Evolutionary conservation across 2,329 filamentous ascomycete genomes (phyloP), one percentile per base, ranked within the genome.

Genomic region (Arthrobotrys musiformis): DNA sequence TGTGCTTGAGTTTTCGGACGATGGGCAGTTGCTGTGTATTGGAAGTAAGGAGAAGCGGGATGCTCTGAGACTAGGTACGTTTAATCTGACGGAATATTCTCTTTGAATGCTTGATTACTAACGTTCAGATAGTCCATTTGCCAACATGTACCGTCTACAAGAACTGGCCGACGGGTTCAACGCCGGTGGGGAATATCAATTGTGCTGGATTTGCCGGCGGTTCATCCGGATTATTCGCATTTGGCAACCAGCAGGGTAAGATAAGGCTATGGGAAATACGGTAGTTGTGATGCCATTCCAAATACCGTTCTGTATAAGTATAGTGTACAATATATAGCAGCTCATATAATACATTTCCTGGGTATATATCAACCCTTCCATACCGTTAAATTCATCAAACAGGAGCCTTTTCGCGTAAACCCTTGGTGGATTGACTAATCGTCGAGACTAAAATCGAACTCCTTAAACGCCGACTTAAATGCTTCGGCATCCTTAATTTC

Each of bases 121-220:
- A 79, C 66, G 4, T 48, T 54, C 4, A 2, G 46, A 26, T 79
- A 85, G 93, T 94, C 33, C 95, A 99, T 84, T 85, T 99, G 80
- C 94, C 94, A 0, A 94, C 89, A 80, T 97, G 93, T 83, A 97
- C 93, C 0, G 93, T 98, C 19, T 99, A 95, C 86, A 90, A 91
- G 81, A 99, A 99, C 84, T 99, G 95, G 95, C 95, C 95, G 24
- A 99, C 94, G 66, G 89, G 90, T 79, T 90, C 92, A 83, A 99
- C 95, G 70, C 93, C 94, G 0, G 84, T 99, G 78, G 95, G 95
- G 0, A 88, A 93, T 74, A 90, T 98, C 19, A 79, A 78, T 7
- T 64, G 77, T 79, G 92, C 92, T 1, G 87, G 89, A 0, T 88
- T 93, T 75, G 90, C 92, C 2, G 88, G 88, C 19, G 86, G 85